Percentiles rank a stretch among this genome's conserved stretches.
phyloP scores from a whole-genome alignment of 2,329 filamentous ascomycete genomes.

The Aspergillus phoenicis region DNA sequence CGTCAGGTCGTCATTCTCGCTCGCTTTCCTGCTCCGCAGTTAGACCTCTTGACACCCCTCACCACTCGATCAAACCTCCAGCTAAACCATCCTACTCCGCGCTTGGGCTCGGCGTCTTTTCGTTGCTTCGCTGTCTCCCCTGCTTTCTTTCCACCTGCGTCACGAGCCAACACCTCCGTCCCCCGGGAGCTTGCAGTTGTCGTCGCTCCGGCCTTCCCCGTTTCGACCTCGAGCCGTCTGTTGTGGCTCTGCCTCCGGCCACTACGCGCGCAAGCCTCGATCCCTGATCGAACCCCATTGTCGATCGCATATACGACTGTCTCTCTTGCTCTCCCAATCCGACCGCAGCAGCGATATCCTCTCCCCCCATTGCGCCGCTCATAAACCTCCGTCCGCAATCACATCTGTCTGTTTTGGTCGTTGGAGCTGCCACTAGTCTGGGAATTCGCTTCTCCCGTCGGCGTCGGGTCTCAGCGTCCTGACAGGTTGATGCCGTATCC shows the following conservation, averaged over 20 bases:
- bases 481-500: slow-evolving; percentile 31
- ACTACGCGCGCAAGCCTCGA: slow-evolving; percentile 21
- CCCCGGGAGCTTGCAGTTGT: slow-evolving; percentile 25
- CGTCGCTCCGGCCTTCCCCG: slow-evolving; percentile 22
- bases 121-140: slow-evolving; percentile 15
- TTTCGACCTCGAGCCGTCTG: slow-evolving; percentile 19
- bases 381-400: neutral
- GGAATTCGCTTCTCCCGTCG: slow-evolving; percentile 7
- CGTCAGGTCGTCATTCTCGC: slow-evolving; percentile 29
- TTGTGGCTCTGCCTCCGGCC: slow-evolving; percentile 15
- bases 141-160: slow-evolving; percentile 20
- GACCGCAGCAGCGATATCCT: neutral
- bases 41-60: slow-evolving; percentile 28
- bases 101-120: slow-evolving; percentile 13
- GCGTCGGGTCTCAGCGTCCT: slow-evolving; percentile 24
- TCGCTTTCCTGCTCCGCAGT: slow-evolving; percentile 29
- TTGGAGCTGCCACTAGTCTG: slow-evolving; percentile 7
- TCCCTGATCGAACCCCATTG: slow-evolving; percentile 22
- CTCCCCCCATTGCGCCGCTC: slow-evolving; percentile 15
- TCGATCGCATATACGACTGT: slow-evolving; percentile 15
- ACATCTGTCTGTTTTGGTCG: slow-evolving; percentile 5
- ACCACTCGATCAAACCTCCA: slow-evolving; percentile 17
- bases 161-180: slow-evolving; percentile 24
- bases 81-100: slow-evolving; percentile 12
- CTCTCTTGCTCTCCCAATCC: slow-evolving; percentile 14